A percentile compares a stretch with the other conserved stretches of the same genome.
These are phyloP conservation scores for Botrytis sinoallii DNA, from an alignment of 2,329 filamentous ascomycete genomes.

Conservation along the genomic window DNA sequence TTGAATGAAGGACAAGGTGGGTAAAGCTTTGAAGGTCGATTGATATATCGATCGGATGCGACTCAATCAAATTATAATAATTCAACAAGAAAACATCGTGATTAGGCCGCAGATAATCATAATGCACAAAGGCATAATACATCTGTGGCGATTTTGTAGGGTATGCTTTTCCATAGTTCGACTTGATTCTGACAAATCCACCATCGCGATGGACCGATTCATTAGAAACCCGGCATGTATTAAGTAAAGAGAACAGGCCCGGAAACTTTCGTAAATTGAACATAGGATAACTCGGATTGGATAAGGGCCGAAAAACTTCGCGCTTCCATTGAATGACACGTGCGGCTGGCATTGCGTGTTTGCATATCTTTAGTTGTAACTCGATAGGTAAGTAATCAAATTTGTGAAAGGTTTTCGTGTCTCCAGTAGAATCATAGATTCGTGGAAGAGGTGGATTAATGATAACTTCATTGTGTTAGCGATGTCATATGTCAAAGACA, in stretches of 20 bases:
- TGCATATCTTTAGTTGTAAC: background rate
- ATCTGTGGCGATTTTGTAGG: too few species aligned
- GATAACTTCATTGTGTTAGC: background rate
- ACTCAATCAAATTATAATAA: accelerated
- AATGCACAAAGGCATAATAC: background rate
- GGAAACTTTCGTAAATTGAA: too few species aligned
- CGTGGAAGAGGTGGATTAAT: background rate
- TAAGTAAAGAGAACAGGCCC: background rate
- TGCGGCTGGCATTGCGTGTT: background rate
- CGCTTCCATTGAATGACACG: background rate
- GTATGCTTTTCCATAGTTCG: too few species aligned
- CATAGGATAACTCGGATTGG: too few species aligned
- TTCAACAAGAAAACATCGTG: background rate
- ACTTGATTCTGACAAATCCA: background rate
- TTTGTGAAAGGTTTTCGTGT: background rate
- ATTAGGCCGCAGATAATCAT: background rate
- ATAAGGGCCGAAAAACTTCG: too few species aligned
- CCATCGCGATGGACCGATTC: background rate
- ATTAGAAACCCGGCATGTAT: background rate
- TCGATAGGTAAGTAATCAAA: background rate
- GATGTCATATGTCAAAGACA: accelerated
- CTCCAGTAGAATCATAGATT: accelerated
- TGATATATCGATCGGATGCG: accelerated
- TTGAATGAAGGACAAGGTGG: too few species aligned
- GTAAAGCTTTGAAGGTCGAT: background rate